These are phyloP conservation scores for Candida odintsovae DNA, from an alignment of 805 yeast genomes.

Conservation along the genomic window DNA sequence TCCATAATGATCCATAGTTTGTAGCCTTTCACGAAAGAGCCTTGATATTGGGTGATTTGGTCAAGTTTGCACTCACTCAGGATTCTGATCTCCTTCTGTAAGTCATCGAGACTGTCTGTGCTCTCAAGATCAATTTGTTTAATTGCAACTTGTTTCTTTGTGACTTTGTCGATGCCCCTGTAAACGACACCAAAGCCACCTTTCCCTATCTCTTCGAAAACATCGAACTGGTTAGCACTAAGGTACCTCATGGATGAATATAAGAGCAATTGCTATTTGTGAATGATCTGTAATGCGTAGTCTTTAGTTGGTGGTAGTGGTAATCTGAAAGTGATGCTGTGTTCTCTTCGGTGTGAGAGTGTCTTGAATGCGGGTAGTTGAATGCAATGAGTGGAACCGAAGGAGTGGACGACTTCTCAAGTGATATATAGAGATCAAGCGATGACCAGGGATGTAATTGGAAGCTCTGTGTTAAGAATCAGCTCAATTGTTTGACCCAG, in stretches of 20 bases:
- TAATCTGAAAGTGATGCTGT: background rate
- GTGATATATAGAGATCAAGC: too few relatives aligned
- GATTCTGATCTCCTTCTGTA: conserved; percentile 86
- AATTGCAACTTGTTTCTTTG: conserved; percentile 82
- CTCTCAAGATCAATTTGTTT: conserved; percentile 89
- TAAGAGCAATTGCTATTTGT: too few relatives aligned
- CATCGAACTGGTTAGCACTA: conserved; percentile 31
- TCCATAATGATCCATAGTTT: conserved; percentile 97
- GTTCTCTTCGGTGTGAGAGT: too few relatives aligned
- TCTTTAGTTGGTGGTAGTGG: background rate
- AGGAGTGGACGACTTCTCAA: too few relatives aligned
- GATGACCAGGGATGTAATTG: too few relatives aligned
- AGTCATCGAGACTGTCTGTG: conserved; percentile 85
- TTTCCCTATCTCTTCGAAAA: conserved; percentile 81
- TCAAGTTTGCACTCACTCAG: conserved; percentile 72
- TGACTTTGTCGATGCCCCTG: conserved; percentile 67
- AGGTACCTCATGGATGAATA: conserved; percentile 19
- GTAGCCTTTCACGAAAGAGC: conserved; percentile 82
- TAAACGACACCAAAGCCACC: conserved; percentile 98
- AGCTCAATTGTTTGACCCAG: too few relatives aligned
- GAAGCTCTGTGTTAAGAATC: too few relatives aligned
- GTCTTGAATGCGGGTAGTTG: too few relatives aligned
- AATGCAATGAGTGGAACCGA: too few relatives aligned
- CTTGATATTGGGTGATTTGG: conserved; percentile 87
- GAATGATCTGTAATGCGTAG: background rate